Percentiles rank a stretch among this genome's conserved stretches.
Evolutionary conservation across 2,329 filamentous ascomycete species (phyloP).

Genomic region (Lecanicillium sp.): DNA sequence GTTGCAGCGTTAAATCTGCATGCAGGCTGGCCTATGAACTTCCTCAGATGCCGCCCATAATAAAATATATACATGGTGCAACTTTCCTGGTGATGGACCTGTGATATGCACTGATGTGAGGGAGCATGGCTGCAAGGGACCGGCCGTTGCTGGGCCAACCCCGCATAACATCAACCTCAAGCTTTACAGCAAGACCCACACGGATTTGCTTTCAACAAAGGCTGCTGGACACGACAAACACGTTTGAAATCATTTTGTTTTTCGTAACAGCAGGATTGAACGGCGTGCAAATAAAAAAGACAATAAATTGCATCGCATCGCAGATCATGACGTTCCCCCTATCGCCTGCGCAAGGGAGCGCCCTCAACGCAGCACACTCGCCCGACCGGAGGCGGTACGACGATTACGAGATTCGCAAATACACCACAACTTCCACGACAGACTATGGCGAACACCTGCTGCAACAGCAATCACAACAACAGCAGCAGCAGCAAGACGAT

Average conservation of each 20-base stretch:
- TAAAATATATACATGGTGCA: too few species aligned
- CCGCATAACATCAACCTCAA: too few species aligned
- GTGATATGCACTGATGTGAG: too few species aligned
- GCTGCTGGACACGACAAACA: too few species aligned
- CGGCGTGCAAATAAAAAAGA: not conserved
- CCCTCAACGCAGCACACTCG: slow-evolving; percentile 28
- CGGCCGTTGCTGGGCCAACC: slow-evolving; percentile 8
- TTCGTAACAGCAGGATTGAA: too few species aligned
- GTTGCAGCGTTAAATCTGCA: too few species aligned
- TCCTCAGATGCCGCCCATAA: too few species aligned
- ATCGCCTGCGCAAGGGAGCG: slow-evolving; percentile 28
- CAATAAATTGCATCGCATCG: not conserved
- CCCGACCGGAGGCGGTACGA: slow-evolving; percentile 20
- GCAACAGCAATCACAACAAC: slow-evolving; percentile 10
- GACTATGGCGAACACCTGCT: slow-evolving; percentile 15
- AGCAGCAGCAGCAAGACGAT: not conserved
- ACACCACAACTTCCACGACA: slow-evolving; percentile 14
- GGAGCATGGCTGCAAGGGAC: not conserved
- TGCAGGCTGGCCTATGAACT: too few species aligned
- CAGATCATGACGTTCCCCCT: slow-evolving; percentile 31
- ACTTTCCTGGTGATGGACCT: too few species aligned
- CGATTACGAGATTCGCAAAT: slow-evolving; percentile 25
- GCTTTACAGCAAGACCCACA: too few species aligned
- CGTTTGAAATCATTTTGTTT: too few species aligned
- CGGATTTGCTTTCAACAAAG: too few species aligned